These are phyloP conservation scores for Trichodelitschia bisporula DNA, from an alignment of 495 filamentous ascomycete species.

Conservation along the genomic window DNA sequence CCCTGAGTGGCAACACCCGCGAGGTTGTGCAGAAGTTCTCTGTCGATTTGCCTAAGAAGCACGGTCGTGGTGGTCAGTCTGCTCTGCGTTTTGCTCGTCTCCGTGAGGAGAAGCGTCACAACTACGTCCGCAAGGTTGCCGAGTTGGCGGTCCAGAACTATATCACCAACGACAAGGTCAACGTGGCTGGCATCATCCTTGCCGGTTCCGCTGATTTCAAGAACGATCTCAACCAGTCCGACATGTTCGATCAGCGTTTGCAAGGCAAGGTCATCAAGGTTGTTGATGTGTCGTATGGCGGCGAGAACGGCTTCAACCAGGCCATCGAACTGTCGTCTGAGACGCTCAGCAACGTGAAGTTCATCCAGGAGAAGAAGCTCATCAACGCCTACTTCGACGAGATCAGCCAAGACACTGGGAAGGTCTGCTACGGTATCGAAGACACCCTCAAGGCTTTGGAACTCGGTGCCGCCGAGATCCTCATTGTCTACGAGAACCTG, in stretches of 20 bases:
- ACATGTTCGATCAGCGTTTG: slow-evolving; percentile 84
- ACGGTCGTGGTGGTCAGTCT: slow-evolving; percentile 97
- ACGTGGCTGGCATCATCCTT: slow-evolving; percentile 80
- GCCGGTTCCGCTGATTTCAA: slow-evolving; percentile 98
- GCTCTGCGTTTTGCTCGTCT: slow-evolving; percentile 97
- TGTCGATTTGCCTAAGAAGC: slow-evolving; percentile 96
- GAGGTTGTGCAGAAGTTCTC: slow-evolving; percentile 94
- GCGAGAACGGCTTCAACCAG: slow-evolving; percentile 98
- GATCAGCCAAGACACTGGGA: slow-evolving; percentile 88
- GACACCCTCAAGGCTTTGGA: slow-evolving; percentile 96
- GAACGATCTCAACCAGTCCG: slow-evolving; percentile 92
- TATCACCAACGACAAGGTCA: slow-evolving; percentile 93
- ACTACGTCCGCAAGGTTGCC: slow-evolving; percentile 96
- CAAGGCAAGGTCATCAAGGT: slow-evolving; percentile 94
- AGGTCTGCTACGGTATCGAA: slow-evolving; percentile 90
- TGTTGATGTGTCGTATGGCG: slow-evolving; percentile 94
- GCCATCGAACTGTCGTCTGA: slow-evolving; percentile 87
- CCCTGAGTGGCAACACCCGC: slow-evolving; percentile 84
- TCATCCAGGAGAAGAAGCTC: slow-evolving; percentile 99
- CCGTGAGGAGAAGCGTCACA: slow-evolving; percentile 98
- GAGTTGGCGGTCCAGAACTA: slow-evolving; percentile 96
- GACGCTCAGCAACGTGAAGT: slow-evolving; percentile 97
- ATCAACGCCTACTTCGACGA: slow-evolving; percentile 97
- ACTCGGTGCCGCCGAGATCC: slow-evolving; percentile 72
- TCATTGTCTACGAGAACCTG: slow-evolving; percentile 96